phyloP scores from a whole-genome alignment of 2,329 filamentous ascomycete species.

The Curvularia sp. region DNA sequence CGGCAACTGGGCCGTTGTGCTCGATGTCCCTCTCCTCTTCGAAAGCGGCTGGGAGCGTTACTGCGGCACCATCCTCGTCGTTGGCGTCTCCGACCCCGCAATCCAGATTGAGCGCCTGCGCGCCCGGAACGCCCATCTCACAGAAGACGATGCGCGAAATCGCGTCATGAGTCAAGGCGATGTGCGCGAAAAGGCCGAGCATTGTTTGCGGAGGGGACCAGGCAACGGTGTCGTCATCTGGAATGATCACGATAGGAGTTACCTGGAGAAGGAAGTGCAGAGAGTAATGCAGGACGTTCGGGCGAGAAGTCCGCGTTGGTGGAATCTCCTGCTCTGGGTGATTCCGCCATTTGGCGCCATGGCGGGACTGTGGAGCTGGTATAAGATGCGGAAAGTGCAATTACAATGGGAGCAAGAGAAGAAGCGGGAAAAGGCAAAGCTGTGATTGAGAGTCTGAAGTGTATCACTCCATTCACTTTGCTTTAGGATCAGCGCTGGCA shows the following conservation, averaged over 20 bases:
- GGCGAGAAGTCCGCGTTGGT: conserved; percentile 76
- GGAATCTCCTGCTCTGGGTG: conserved; percentile 73
- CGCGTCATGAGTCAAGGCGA: conserved; percentile 86
- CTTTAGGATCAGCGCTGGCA: conserved; percentile 12
- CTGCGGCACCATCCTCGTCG: conserved; percentile 85
- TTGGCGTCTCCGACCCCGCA: conserved; percentile 79
- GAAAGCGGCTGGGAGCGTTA: conserved; percentile 85
- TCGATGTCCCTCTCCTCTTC: conserved; percentile 92
- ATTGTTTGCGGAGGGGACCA: conserved; percentile 70
- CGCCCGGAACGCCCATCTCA: conserved; percentile 78
- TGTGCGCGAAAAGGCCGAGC: conserved; percentile 80
- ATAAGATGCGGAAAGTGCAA: conserved; percentile 74
- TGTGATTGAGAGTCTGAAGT: conserved; percentile 49
- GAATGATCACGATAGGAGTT: conserved; percentile 81
- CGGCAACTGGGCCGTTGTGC: conserved; percentile 86
- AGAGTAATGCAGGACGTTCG: conserved; percentile 70
- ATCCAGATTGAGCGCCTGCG: conserved; percentile 83
- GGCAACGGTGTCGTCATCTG: conserved; percentile 80
- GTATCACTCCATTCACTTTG: neutral
- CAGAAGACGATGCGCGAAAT: conserved; percentile 84
- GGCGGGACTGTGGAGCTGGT: conserved; percentile 74
- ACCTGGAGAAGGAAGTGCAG: conserved; percentile 72
- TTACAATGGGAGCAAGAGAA: conserved; percentile 71
- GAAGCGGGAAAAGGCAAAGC: conserved; percentile 64
- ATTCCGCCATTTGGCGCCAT: conserved; percentile 77